A percentile compares a stretch with the other conserved stretches of the same genome.
Conservation (phyloP, 2,329 filamentous ascomycete species). For the Aspergillus tanneri region DNA sequence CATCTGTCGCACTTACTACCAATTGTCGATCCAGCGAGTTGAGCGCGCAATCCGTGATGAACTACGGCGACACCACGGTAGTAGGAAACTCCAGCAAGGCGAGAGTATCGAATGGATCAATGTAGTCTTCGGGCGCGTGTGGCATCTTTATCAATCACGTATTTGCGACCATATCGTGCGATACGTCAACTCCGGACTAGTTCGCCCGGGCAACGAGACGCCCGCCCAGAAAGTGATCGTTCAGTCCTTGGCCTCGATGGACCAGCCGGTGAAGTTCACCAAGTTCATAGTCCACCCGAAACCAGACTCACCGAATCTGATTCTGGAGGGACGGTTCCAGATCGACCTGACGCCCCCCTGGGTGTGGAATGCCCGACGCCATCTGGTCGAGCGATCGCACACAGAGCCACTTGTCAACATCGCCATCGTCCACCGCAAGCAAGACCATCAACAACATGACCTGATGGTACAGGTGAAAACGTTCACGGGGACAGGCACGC, state of each 20-base stretch:
- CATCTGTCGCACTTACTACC: constrained; percentile 16
- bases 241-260: constrained; percentile 13
- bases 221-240: constrained; percentile 13
- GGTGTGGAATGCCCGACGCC: constrained; percentile 2
- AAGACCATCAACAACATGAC: constrained; percentile 11
- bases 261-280: constrained; percentile 14
- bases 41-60: constrained; percentile 17
- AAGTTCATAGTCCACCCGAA: constrained; percentile 7
- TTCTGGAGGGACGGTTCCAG: constrained; percentile 14
- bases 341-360: constrained; percentile 11
- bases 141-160: constrained; percentile 17
- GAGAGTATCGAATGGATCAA: constrained; percentile 19
- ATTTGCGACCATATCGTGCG: constrained; percentile 15
- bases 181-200: constrained; percentile 16
- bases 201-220: constrained; percentile 2
- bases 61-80: constrained; percentile 13
- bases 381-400: constrained; percentile 4
- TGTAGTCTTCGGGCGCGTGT: constrained; percentile 8
- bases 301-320: constrained; percentile 13
- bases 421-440: constrained; percentile 11
- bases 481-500: constrained; percentile 11
- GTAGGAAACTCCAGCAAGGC: constrained; percentile 9
- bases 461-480: constrained; percentile 14
- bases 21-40: constrained; percentile 12
- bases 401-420: constrained; percentile 14